phyloP scores from a whole-genome alignment of 2,329 filamentous ascomycete species.

The Colletotrichum endophyticum region DNA sequence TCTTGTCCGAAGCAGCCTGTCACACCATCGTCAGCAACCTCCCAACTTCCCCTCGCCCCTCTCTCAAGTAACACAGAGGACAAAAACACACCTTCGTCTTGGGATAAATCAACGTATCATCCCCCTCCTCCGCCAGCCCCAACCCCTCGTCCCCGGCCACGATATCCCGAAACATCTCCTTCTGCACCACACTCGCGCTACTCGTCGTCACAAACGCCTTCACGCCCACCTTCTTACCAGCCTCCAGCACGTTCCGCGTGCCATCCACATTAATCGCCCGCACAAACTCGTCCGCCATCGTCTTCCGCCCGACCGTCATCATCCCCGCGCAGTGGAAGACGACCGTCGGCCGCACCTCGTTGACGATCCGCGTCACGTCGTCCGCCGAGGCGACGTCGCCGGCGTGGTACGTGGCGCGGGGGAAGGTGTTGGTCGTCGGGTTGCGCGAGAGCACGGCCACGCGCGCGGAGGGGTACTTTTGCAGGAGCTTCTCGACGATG shows the following conservation, averaged over 20 bases:
- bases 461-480: slow-evolving; percentile 24
- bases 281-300: slow-evolving; percentile 44
- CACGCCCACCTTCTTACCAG: slow-evolving; percentile 48
- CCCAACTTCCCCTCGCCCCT: not conserved
- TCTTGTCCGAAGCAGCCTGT: slow-evolving; percentile 14
- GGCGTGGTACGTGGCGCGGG: slow-evolving; percentile 53
- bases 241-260: slow-evolving; percentile 62
- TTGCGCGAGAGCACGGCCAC: slow-evolving; percentile 55
- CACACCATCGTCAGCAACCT: not conserved
- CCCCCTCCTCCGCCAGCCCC: slow-evolving; percentile 38
- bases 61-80: not conserved
- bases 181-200: slow-evolving; percentile 61
- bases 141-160: slow-evolving; percentile 64
- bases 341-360: slow-evolving; percentile 57
- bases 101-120: slow-evolving; percentile 47
- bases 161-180: slow-evolving; percentile 64
- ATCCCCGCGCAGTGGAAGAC: slow-evolving; percentile 67
- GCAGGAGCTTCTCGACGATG: slow-evolving; percentile 55
- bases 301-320: slow-evolving; percentile 13
- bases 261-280: slow-evolving; percentile 68
- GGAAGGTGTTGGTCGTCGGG: slow-evolving; percentile 50
- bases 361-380: slow-evolving; percentile 52
- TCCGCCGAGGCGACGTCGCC: slow-evolving; percentile 54
- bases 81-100: slow-evolving; percentile 58
- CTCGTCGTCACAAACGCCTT: slow-evolving; percentile 69